These are phyloP conservation scores for Aphanomyces invadans DNA, from an alignment of 352 stramenopile genomes.

Conservation along the genomic window DNA sequence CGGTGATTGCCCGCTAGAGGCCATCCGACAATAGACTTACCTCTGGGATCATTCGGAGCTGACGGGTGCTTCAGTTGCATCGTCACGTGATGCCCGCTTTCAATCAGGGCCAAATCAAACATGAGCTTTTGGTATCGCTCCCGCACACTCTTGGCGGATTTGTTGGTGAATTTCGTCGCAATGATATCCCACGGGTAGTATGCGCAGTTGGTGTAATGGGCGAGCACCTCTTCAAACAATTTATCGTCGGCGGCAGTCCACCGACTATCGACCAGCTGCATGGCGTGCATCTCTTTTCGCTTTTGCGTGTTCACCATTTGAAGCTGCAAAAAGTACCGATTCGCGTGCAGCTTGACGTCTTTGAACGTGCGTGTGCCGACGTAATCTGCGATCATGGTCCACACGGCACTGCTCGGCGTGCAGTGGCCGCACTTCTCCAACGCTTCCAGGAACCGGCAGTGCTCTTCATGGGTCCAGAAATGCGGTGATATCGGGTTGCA, in stretches of 20 bases:
- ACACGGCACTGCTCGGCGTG: constrained; percentile 39
- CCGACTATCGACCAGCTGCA: constrained; percentile 45
- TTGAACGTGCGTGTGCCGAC: constrained; percentile 44
- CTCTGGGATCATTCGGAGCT: not conserved
- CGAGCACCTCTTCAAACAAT: constrained; percentile 57
- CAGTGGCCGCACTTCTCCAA: constrained; percentile 55
- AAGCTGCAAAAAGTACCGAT: constrained; percentile 44
- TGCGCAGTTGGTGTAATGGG: constrained; percentile 30
- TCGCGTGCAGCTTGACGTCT: constrained; percentile 34
- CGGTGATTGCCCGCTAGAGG: not conserved
- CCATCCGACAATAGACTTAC: too few relatives aligned
- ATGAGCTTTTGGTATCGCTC: constrained; percentile 71
- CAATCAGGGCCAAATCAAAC: constrained; percentile 64
- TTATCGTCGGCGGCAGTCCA: constrained; percentile 62
- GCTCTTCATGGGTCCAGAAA: constrained; percentile 52
- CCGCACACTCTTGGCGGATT: constrained; percentile 42
- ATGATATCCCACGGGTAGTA: constrained; percentile 62
- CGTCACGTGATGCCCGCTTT: constrained; percentile 49
- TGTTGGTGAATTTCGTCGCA: constrained; percentile 42
- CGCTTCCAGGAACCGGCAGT: constrained; percentile 54
- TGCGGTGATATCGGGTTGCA: constrained; percentile 23
- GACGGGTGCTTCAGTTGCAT: constrained; percentile 41
- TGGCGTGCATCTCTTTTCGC: constrained; percentile 39
- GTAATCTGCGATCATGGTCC: constrained; percentile 46
- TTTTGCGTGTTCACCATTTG: constrained; percentile 37